These are phyloP conservation scores for Peribolospora baueri DNA, from an alignment of 768 basidiomycete genomes.

Conservation along the genomic window DNA sequence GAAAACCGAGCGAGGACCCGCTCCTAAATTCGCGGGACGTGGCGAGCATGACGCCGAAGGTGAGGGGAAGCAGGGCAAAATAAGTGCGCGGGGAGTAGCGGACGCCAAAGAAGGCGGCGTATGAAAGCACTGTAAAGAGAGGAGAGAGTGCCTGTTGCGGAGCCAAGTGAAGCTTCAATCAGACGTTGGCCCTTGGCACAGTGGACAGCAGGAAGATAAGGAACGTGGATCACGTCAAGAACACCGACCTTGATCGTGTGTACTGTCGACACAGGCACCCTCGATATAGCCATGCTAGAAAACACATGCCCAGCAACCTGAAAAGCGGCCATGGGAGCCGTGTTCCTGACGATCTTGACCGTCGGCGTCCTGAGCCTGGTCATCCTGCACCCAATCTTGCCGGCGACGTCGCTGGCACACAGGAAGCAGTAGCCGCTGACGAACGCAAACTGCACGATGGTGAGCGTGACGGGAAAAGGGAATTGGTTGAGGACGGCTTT, in stretches of 20 bases:
- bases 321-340: conserved; percentile 86
- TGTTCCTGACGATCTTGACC: conserved; percentile 43
- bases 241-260: conserved; percentile 84
- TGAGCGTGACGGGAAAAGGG: conserved; percentile 79
- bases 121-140: conserved; percentile 86
- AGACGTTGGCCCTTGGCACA: not conserved
- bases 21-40: conserved; percentile 78
- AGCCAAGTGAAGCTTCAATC: not conserved
- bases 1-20: conserved; percentile 60
- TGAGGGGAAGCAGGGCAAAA: conserved; percentile 69
- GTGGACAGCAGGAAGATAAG: too few relatives aligned
- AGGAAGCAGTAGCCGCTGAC: conserved; percentile 65
- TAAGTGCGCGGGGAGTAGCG: conserved; percentile 82
- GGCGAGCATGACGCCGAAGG: conserved; percentile 88
- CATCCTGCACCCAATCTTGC: not conserved
- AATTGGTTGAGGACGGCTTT: conserved; percentile 84
- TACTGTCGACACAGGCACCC: conserved; percentile 89
- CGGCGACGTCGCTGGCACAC: conserved; percentile 30
- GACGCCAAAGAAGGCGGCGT: conserved; percentile 76
- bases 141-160: conserved; percentile 64
- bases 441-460: conserved; percentile 92
- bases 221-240: not conserved
- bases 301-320: conserved; percentile 97
- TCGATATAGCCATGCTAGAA: conserved; percentile 78
- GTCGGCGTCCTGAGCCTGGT: conserved; percentile 31